Percentiles rank a stretch among this genome's conserved stretches.
phyloP scores from a whole-genome alignment of 176 grass and related monocot genomes.

The Melocanna baccifera region DNA sequence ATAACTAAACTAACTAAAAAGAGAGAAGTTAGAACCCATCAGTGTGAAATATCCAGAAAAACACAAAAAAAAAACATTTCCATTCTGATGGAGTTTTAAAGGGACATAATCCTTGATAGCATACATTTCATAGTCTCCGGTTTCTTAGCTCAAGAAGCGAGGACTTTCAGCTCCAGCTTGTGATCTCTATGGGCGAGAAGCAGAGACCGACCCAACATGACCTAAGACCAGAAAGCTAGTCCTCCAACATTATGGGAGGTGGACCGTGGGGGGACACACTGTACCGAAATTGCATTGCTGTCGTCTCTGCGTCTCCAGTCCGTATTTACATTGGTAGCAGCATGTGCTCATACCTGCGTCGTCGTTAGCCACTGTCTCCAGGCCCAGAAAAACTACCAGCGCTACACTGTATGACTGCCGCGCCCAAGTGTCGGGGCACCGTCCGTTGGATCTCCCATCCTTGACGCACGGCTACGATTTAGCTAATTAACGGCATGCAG shows the following conservation, averaged over 20 bases:
- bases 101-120: neutral
- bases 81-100: neutral
- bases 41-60: neutral
- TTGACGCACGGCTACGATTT: neutral
- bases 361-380: neutral
- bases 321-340: slow-evolving; percentile 29
- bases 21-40: neutral
- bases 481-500: neutral
- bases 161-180: neutral
- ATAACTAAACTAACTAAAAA: neutral
- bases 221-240: neutral
- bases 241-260: neutral
- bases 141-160: neutral
- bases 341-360: slow-evolving; percentile 10
- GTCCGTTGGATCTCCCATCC: neutral
- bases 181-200: neutral
- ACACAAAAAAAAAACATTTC: too few relatives aligned
- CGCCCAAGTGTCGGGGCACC: neutral
- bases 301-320: slow-evolving; percentile 26
- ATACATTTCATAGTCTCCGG: neutral
- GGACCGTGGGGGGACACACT: neutral
- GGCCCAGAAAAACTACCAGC: neutral
- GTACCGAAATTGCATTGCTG: slow-evolving; percentile 13
- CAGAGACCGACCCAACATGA: neutral
- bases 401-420: neutral